Evolutionary conservation across 1,284 basidiomycete species (phyloP), one percentile per base, ranked within the genome.

Genomic region (Microbotryum scabiosae): DNA sequence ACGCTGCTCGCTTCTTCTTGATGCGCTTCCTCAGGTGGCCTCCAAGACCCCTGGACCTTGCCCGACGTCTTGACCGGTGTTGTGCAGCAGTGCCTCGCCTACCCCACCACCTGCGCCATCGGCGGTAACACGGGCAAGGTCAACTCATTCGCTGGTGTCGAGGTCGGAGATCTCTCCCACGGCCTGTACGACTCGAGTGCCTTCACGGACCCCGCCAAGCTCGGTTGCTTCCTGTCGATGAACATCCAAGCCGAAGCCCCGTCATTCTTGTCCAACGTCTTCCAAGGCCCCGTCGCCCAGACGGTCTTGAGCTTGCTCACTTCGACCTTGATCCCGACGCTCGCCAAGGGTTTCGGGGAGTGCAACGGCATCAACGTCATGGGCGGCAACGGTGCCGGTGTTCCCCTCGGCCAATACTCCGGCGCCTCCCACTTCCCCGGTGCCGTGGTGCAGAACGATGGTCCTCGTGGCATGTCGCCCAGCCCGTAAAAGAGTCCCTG

Each of bases 291-390:
- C 9, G 9, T 46, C 5, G 43, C 30, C 16, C 53, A 54, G n/a
- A 54, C 53, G 25, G 53, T 21, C 5, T 25, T 54, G 43, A 44
- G 12, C 21, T 44, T 54, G 25, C 18, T 54, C 26, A 45, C 53
- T 0, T 45, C 53, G 8, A 16, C 6, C 18, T 44, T 54, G 5
- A 26, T 54, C 16, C 53, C 53, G 12, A 30, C 43, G 8, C 53
- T 54, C 26, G 43, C 53, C 20, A 28, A 28, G 41, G 53, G 41
- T 25, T 54, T 54, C n/a, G 53, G 53, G 7, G 53, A 23, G 16
- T 54, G 53, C 45, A 54, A 54, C 53, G 53, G 53, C 2, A 54
- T 54, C 43, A 54, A 54, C 53, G 53, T 54, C 53, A 54, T 46
- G 43, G 53, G 53, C 4, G 53, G 53, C 43, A 54, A 54, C 44